These are phyloP conservation scores for Botrytis fabae DNA, from an alignment of 2,329 filamentous ascomycete species.

Conservation along the genomic window DNA sequence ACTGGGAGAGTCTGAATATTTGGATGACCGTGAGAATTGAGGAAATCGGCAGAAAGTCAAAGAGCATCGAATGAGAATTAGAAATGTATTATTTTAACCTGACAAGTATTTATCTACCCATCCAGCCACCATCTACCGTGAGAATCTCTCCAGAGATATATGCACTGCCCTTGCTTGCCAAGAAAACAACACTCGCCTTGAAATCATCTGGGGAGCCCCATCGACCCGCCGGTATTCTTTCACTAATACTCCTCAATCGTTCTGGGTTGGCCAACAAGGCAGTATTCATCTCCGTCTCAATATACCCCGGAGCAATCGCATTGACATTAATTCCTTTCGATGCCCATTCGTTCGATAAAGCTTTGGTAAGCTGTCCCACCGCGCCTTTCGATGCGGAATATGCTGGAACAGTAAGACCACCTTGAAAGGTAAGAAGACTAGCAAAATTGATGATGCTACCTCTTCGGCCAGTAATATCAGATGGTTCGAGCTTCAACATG, in stretches of 20 bases:
- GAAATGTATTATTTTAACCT: neutral
- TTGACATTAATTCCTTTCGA: conserved; percentile 80
- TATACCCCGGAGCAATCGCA: conserved; percentile 85
- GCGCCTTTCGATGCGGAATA: conserved; percentile 87
- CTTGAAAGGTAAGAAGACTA: conserved; percentile 84
- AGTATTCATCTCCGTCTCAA: conserved; percentile 91
- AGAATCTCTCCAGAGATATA: conserved; percentile 83
- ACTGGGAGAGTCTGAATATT: neutral
- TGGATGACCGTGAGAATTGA: neutral
- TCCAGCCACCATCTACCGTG: conserved; percentile 89
- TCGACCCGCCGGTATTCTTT: conserved; percentile 77
- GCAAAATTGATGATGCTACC: conserved; percentile 84
- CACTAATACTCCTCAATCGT: conserved; percentile 71
- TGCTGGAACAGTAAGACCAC: conserved; percentile 83
- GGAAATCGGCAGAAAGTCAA: neutral
- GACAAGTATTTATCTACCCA: conserved; percentile 64
- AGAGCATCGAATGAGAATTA: neutral
- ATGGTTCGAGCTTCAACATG: conserved; percentile 63
- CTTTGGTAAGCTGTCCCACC: conserved; percentile 65
- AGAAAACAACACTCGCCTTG: conserved; percentile 75
- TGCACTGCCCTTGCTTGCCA: conserved; percentile 72
- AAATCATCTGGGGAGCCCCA: conserved; percentile 88
- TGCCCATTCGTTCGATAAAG: conserved; percentile 84
- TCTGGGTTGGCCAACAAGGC: conserved; percentile 73
- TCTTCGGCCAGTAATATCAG: conserved; percentile 69